These are phyloP conservation scores for Tolypocladium tundrense DNA, from an alignment of 2,329 filamentous ascomycete genomes.

Conservation along the genomic window DNA sequence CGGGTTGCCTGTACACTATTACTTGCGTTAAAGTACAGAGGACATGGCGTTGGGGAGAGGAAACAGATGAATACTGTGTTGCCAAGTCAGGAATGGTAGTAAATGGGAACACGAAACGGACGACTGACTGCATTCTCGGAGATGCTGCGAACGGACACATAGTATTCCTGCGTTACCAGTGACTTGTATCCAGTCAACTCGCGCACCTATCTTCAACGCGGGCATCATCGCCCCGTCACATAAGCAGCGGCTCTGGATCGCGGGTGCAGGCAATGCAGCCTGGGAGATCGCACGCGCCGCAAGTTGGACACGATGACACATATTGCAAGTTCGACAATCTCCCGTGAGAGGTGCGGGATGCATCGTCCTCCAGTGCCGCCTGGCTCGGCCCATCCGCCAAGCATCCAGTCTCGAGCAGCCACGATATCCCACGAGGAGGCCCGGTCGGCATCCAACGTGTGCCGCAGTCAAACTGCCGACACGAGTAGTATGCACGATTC, in stretches of 20 bases:
- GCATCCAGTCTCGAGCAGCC: background rate
- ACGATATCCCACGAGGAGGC: background rate
- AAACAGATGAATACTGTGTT: background rate
- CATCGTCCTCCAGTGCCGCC: background rate
- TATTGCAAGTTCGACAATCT: background rate
- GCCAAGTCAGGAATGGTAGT: background rate
- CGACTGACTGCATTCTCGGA: background rate
- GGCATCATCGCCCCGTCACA: background rate
- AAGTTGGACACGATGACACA: background rate
- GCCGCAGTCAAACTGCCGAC: background rate
- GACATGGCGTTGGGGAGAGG: background rate
- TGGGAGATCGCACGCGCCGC: background rate
- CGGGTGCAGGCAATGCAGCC: background rate
- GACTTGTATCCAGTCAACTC: background rate
- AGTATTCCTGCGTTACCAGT: background rate
- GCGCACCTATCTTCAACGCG: background rate
- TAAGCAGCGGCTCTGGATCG: background rate
- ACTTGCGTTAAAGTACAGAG: background rate
- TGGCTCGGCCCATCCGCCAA: background rate
- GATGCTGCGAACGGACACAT: no score
- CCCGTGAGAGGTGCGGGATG: background rate
- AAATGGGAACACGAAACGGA: background rate
- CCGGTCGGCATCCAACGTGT: background rate
- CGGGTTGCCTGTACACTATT: slow-evolving; percentile 1
- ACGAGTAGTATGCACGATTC: background rate